Percentiles rank a stretch among this genome's conserved stretches.
Conservation (phyloP, 192 early-diverging fungal species). For the Coemansia furcata region DNA sequence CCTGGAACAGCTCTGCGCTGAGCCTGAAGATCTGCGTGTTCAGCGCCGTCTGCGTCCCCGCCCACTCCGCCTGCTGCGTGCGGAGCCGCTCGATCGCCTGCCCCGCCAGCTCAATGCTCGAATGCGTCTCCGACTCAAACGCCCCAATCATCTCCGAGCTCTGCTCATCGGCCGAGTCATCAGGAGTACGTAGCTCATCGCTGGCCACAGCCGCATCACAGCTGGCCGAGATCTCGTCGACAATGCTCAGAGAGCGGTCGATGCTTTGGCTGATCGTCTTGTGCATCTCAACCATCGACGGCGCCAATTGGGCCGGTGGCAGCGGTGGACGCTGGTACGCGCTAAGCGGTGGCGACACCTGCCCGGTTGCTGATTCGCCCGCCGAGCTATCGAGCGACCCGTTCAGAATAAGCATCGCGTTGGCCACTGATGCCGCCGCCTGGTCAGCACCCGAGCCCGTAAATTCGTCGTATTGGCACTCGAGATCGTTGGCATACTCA, state of each 20-base stretch:
- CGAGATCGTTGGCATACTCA: not conserved
- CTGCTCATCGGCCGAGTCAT: not conserved
- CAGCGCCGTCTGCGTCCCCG: slow-evolving; percentile 5
- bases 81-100: not conserved
- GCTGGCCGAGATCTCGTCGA: slow-evolving; percentile 11
- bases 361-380: not conserved
- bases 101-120: not conserved
- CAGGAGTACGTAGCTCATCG: not conserved
- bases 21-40: slow-evolving; percentile 18
- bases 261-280: slow-evolving; percentile 16
- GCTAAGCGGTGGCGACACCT: not conserved
- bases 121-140: not conserved
- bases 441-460: not conserved
- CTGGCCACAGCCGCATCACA: not conserved
- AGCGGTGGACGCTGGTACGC: slow-evolving; percentile 8
- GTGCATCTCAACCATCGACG: slow-evolving; percentile 19
- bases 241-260: slow-evolving; percentile 20
- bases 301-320: not conserved
- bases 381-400: not conserved
- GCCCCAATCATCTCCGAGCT: not conserved
- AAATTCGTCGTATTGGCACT: not conserved
- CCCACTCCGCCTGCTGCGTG: not conserved
- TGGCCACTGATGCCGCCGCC: not conserved
- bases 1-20: slow-evolving; percentile 12
- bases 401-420: slow-evolving; percentile 1